Evolutionary conservation across 164 flowering plant genomes (phyloP).

Genomic region (Liriodendron chinense): DNA sequence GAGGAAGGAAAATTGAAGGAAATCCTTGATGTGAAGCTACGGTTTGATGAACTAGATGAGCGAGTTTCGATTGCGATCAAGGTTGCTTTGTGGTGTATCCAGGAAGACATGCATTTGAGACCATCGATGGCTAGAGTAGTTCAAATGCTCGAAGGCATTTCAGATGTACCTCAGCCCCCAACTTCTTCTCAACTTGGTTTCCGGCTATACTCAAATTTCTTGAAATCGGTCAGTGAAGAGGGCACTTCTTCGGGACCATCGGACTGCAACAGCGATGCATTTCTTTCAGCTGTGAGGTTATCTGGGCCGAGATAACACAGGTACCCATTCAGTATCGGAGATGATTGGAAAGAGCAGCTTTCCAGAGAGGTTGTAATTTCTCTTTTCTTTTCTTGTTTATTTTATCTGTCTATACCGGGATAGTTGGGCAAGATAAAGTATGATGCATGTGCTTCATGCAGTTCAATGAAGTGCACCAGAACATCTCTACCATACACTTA

Average conservation of each 20-base stretch:
- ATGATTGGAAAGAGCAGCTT: background rate
- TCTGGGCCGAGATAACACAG: slow-evolving; percentile 50
- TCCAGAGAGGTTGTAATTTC: background rate
- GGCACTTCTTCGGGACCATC: slow-evolving; percentile 36
- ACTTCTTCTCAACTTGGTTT: slow-evolving; percentile 30
- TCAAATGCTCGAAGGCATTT: slow-evolving; percentile 64
- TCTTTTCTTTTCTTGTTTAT: background rate
- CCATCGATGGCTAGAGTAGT: slow-evolving; percentile 65
- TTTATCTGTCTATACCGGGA: background rate
- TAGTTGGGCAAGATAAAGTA: background rate
- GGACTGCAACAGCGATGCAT: slow-evolving; percentile 35
- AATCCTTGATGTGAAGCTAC: slow-evolving; percentile 39
- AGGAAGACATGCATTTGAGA: slow-evolving; percentile 47
- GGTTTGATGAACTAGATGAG: slow-evolving; percentile 28
- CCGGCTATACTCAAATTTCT: slow-evolving; percentile 28
- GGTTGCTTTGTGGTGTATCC: slow-evolving; percentile 66
- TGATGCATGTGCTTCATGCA: background rate
- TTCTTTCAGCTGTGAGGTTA: slow-evolving; percentile 37
- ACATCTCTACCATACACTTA: background rate
- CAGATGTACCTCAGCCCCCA: slow-evolving; percentile 48
- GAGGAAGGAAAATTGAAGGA: slow-evolving; percentile 47
- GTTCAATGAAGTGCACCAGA: background rate
- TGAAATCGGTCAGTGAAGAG: slow-evolving; percentile 32
- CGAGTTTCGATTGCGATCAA: slow-evolving; percentile 35
- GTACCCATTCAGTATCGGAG: background rate